Base-by-base conservation (phyloP, 176 grass and related monocot genomes). In the Carex myosuroides region DNA sequence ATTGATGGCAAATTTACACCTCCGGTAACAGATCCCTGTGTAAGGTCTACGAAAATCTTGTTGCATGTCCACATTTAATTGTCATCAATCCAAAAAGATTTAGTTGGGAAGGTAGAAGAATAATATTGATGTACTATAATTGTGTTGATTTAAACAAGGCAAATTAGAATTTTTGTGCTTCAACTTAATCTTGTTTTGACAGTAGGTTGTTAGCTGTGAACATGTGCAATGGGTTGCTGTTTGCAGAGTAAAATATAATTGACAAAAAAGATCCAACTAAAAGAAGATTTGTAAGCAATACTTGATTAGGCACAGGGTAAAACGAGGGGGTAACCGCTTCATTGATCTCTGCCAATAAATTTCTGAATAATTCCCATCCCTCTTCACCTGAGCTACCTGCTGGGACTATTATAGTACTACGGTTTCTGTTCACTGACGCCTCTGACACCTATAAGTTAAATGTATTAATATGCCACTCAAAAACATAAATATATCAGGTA, bases 321-420 rank as follows among this genome's bases (percentile, higher is more conserved):
- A 95, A 84, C 62, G 63, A 82, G 26, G 88, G 86, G 8, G 91
- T 90, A 81, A 87, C 89, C 17, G 91, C 96, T 62, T 92, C 90
- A 87, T 95, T 95, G 77, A 99, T 95, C 71, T 99, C 96, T 50
- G 93, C 62, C 54, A 99, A 85, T 64, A 99, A 85, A 89, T 90
- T 95, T 69, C 96, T 93, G 82, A 99, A 99, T 81, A 92, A 86
- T 90, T 93, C 91, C 96, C 96, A 99, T 58, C 96, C 96, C 87
- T 99, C 96, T 92, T 99, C 96, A 44, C 93, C 89, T 81, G 96
- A 90, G 87, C 91, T 99, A 72, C 96, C 93, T 68, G 96, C 96
- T 0, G 96, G 96, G 87, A 99, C 86, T 83, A 93, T 95, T 58
- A 99, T 99, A 14, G 96, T 99, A 71, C 96, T 99, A 60, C 96